Evolutionary conservation across 108 stramenopile genomes (phyloP).

Genomic region (Pseudonitzschia multistriata): DNA sequence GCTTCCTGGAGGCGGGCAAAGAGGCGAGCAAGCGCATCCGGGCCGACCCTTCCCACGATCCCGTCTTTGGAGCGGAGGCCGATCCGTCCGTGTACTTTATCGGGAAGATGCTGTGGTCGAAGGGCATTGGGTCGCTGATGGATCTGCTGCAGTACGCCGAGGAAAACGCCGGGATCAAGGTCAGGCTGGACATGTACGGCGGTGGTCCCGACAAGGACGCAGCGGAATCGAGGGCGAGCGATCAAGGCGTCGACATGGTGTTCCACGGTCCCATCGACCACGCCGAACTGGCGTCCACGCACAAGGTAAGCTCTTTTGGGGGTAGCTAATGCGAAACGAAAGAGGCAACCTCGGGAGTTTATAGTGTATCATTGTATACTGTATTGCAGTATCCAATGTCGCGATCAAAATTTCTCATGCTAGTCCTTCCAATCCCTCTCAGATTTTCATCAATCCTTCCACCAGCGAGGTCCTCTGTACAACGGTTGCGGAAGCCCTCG

Average conservation of each 20-base stretch:
- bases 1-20: conserved; percentile 58
- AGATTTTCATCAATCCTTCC: conserved; percentile 88
- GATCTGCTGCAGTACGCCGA: conserved; percentile 81
- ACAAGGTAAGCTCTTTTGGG: conserved; percentile 37
- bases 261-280: conserved; percentile 86
- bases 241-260: conserved; percentile 64
- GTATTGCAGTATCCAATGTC: too few species aligned
- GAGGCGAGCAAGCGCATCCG: conserved; percentile 24
- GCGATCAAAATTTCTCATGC: background rate
- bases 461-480: conserved; percentile 87
- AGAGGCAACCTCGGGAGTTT: too few species aligned
- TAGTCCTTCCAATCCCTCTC: background rate
- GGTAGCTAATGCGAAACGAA: background rate
- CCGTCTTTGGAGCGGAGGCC: conserved; percentile 60
- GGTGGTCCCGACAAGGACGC: conserved; percentile 78
- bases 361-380: too few species aligned
- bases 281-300: conserved; percentile 59
- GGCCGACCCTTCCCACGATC: conserved; percentile 23
- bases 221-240: conserved; percentile 48
- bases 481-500: conserved; percentile 88
- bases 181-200: conserved; percentile 83
- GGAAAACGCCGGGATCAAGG: conserved; percentile 59
- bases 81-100: conserved; percentile 85
- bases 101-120: conserved; percentile 90
- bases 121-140: conserved; percentile 80